Evolutionary conservation across 805 yeast genomes (phyloP), one percentile per base, ranked within the genome.

Genomic region (Maudiozyma turicensis): DNA sequence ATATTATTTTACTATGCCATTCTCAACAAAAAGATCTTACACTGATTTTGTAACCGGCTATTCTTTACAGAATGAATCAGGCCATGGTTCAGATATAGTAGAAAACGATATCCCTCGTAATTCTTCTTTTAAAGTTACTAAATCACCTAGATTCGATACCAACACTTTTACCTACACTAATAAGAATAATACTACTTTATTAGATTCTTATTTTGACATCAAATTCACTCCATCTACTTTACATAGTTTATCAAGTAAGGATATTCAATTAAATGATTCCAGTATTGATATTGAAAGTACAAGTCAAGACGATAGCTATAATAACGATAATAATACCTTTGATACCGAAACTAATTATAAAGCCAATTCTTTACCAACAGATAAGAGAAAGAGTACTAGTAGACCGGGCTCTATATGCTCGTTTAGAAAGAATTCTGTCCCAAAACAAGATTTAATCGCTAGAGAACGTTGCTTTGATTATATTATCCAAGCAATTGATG

Each of bases 391-490:
- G 42, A 50, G 59, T 9, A 4, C 53, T 15, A 55, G 62, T 20
- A 54, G 63, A 45, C 62, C 61, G 14, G 56, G 57, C 20, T 60
- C 64, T 8, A 56, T 59, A 30, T 55, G 48, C 33, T 50, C 51
- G n/a, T 43, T 51, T 15, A 55, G 57, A 45, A 56, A 52, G 52
- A 59, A 52, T 40, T 50, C 58, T 4, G 56, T 61, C 4, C 51
- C 68, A 8, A 65, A 60, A 39, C 48, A 57, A 14, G 98, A 90
- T 67, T 72, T 75, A 48, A 56, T 63, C 40, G 85, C 96, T 1
- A 80, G 97, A 65, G 77, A 82, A 52, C 81, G 95, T 49, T 91
- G 97, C 61, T 87, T 89, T 64, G 95, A 90, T 51, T 90, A 91
- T 65, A 78, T 91, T 53, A 84, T 89, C 43, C 83, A 86, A 51